These are phyloP conservation scores for Streptanthus diversifolius DNA, from an alignment of 345 rosid species.

Conservation along the genomic window DNA sequence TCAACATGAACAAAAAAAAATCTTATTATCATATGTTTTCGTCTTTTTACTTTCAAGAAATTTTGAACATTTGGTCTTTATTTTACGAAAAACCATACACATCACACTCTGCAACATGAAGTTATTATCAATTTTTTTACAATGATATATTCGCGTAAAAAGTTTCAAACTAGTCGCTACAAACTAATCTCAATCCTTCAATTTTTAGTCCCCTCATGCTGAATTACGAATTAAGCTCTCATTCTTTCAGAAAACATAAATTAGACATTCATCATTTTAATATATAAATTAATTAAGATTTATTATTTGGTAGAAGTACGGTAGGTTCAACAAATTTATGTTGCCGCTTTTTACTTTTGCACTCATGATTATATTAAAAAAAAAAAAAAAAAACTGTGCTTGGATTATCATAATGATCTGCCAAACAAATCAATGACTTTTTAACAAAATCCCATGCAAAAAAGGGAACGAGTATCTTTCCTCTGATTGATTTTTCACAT, in stretches of 20 bases:
- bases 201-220: not conserved
- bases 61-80: not conserved
- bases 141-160: not conserved
- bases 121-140: not conserved
- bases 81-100: not conserved
- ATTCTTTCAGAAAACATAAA: not conserved
- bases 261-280: not conserved
- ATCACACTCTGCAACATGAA: not conserved
- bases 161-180: not conserved
- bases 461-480: not conserved
- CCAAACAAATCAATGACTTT: conserved; percentile 24
- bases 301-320: not conserved
- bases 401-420: not conserved
- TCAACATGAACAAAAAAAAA: not conserved
- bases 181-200: not conserved
- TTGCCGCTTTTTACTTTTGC: not conserved
- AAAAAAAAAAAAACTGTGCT: no score
- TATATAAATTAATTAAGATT: no score
- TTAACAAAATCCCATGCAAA: conserved; percentile 22
- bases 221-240: not conserved
- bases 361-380: not conserved
- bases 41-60: no score
- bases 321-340: not conserved
- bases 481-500: not conserved
- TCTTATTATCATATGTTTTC: not conserved